Percentiles rank a stretch among this genome's conserved stretches.
Evolutionary conservation across 768 basidiomycete species (phyloP).

Genomic region (Russula virescens): DNA sequence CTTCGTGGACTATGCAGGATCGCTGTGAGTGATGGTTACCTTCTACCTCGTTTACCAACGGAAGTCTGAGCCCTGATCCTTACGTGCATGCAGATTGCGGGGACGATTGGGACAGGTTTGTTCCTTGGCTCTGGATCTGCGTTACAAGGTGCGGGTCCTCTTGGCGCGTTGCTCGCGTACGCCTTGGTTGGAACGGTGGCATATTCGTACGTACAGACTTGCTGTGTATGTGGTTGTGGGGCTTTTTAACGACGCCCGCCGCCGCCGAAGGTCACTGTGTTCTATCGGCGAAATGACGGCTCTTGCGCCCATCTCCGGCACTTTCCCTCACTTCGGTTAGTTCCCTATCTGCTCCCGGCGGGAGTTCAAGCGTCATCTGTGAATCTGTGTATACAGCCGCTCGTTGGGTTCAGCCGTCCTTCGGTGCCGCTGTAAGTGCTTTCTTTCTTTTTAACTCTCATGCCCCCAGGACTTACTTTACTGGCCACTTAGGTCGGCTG

Average conservation of each 20-base stretch:
- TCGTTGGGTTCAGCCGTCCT: slow-evolving; percentile 35
- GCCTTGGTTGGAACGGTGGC: slow-evolving; percentile 58
- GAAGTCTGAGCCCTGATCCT: too few species aligned
- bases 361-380: background rate
- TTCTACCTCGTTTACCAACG: background rate
- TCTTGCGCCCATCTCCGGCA: slow-evolving; percentile 70
- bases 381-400: slow-evolving; percentile 24
- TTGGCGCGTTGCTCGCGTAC: slow-evolving; percentile 63
- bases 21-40: slow-evolving; percentile 49
- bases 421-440: slow-evolving; percentile 33
- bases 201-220: slow-evolving; percentile 45
- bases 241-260: background rate
- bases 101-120: slow-evolving; percentile 69
- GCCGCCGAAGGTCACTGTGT: slow-evolving; percentile 45
- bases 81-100: slow-evolving; percentile 48
- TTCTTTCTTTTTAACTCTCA: slow-evolving; percentile 5
- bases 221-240: too few species aligned
- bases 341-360: background rate
- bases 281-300: slow-evolving; percentile 77
- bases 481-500: slow-evolving; percentile 26
- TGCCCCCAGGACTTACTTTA: background rate
- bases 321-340: slow-evolving; percentile 66
- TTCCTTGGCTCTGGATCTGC: slow-evolving; percentile 68
- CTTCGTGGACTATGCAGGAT: slow-evolving; percentile 38
- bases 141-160: slow-evolving; percentile 53